phyloP scores from a whole-genome alignment of 2,329 filamentous ascomycete genomes.

The Mycogone perniciosa region DNA sequence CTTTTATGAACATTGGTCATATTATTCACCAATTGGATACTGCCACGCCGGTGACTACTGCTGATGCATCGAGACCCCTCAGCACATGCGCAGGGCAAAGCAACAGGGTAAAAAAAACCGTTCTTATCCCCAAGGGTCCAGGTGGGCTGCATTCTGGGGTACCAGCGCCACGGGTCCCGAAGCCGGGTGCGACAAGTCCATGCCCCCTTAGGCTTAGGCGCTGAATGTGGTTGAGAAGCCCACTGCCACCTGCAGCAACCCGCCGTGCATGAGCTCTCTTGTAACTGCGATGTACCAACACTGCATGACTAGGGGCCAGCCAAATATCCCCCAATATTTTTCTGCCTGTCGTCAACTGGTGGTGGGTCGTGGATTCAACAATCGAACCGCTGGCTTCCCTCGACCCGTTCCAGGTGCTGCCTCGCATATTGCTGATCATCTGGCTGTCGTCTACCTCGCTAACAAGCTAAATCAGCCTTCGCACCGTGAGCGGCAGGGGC shows the following conservation, averaged over 20 bases:
- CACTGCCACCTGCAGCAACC: constrained; percentile 13
- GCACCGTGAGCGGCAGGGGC: constrained; percentile 17
- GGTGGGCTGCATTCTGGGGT: constrained; percentile 7
- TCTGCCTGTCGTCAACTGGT: constrained; percentile 23
- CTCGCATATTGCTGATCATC: constrained; percentile 1
- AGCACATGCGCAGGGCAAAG: not conserved
- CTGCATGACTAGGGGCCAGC: constrained; percentile 6
- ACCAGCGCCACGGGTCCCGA: constrained; percentile 6
- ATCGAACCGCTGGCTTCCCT: constrained; percentile 20
- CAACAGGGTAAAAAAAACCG: constrained; percentile 1
- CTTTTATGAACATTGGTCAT: not conserved
- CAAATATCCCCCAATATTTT: constrained; percentile 30
- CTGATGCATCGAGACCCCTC: not conserved
- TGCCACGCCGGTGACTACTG: constrained; percentile 4
- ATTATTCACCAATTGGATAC: constrained; percentile 6
- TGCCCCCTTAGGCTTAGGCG: constrained; percentile 15
- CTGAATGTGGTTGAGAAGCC: constrained; percentile 20
- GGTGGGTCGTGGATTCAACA: constrained; percentile 33
- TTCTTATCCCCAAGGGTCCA: not conserved
- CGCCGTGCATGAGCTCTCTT: constrained; percentile 3
- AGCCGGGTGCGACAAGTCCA: constrained; percentile 7
- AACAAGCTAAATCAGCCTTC: not conserved
- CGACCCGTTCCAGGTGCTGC: constrained; percentile 18
- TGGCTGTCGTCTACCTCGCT: not conserved
- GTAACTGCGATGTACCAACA: constrained; percentile 6